Evolutionary conservation across 768 basidiomycete species (phyloP).

Genomic region (Suillus placidus): DNA sequence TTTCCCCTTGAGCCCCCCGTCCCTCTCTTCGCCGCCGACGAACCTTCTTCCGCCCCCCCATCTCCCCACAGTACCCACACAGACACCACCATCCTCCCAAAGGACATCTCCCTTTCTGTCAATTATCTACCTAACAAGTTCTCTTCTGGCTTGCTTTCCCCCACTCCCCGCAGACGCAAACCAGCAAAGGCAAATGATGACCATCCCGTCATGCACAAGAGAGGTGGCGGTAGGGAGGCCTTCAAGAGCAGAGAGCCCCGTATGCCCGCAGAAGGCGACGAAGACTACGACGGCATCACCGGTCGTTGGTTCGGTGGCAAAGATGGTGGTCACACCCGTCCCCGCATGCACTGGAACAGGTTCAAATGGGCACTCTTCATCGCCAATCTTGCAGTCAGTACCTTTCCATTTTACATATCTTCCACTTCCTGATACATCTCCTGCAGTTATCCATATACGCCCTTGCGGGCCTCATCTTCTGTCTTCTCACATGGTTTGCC

Average conservation of each 20-base stretch:
- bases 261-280: conserved; percentile 54
- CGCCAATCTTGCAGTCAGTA: conserved; percentile 28
- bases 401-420: not conserved
- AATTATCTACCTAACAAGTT: conserved; percentile 83
- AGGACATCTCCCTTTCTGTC: conserved; percentile 50
- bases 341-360: conserved; percentile 69
- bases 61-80: conserved; percentile 25
- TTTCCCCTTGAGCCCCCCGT: conserved; percentile 42
- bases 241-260: conserved; percentile 54
- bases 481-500: conserved; percentile 78
- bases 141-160: conserved; percentile 48
- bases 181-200: conserved; percentile 33
- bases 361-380: conserved; percentile 84
- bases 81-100: conserved; percentile 1
- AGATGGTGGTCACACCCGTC: conserved; percentile 39
- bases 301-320: conserved; percentile 45
- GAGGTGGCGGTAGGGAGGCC: conserved; percentile 73
- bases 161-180: conserved; percentile 41
- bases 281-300: conserved; percentile 52
- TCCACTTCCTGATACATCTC: not conserved
- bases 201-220: conserved; percentile 49
- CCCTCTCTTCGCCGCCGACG: conserved; percentile 39
- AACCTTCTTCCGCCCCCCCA: conserved; percentile 19
- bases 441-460: conserved; percentile 61
- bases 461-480: conserved; percentile 60